Base-by-base conservation (phyloP, 805 yeast genomes). In the Pichia exigua region DNA sequence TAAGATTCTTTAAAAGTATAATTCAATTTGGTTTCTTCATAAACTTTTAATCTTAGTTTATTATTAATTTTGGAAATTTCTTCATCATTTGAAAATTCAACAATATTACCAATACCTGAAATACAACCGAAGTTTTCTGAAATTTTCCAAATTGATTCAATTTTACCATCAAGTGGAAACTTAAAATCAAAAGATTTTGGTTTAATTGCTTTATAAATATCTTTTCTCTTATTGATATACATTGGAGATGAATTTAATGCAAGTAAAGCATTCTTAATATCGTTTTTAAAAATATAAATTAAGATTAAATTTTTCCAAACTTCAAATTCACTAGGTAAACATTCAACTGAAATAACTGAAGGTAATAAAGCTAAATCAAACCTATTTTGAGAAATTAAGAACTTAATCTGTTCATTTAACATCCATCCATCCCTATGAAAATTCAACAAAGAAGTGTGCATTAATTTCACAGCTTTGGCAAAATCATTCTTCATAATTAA, bases 211-310 rank as follows among this genome's bases (percentile, higher is more conserved):
- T 68, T 60, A 49, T 70, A 71, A 12, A 71, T 58, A 60, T 82
- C 87, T 56, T 65, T 70, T 46, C 70, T 73, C 53, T 65, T 71
- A 54, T 66, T 65, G 4, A 74, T 73, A 60, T 77, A 81, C 77
- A 87, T 79, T 9, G 96, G 95, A 45, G 88, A 76, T 1, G 89
- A 78, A 62, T 89, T 89, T 55, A 88, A 70, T 0, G 91, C 75
- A 41, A 80, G 62, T 42, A 89, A 68, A 0, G 95, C 95, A 54
- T 70, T 73, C 41, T 72, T 70, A 57, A 73, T 79, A 60, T 87
- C 80, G 46, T 74, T 77, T 45, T 61, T 68, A 39, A 82, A 65
- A 20, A 85, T 74, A 59, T 87, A 82, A 38, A 81, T 76, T 54
- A 81, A 71, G 6, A 85, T 77, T 44, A 88, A 69, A 39, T 72